Evolutionary conservation across 2,329 filamentous ascomycete genomes (phyloP).

Genomic region (Ceratocystis destructans): DNA sequence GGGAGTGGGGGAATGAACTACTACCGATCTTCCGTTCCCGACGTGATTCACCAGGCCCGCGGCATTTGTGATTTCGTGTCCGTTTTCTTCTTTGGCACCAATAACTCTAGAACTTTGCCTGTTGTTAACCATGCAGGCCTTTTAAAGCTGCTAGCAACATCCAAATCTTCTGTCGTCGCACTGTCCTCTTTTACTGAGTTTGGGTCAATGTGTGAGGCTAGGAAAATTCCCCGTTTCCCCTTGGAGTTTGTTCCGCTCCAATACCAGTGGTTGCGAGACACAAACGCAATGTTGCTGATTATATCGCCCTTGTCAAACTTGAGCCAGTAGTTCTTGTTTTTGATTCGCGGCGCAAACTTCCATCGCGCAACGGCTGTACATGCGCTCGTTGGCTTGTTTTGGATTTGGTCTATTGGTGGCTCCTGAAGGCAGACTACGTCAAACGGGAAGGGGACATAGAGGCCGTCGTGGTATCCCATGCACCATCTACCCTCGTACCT

Average conservation of each 20-base stretch:
- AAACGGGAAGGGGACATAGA: conserved; percentile 36
- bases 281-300: conserved; percentile 49
- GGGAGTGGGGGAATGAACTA: not conserved
- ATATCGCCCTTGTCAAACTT: conserved; percentile 52
- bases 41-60: conserved; percentile 2
- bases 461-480: conserved; percentile 43
- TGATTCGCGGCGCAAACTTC: conserved; percentile 36
- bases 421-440: conserved; percentile 37
- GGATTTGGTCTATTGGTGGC: conserved; percentile 35
- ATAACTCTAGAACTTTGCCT: conserved; percentile 8
- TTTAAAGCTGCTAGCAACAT: conserved; percentile 9
- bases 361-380: conserved; percentile 38
- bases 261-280: conserved; percentile 39
- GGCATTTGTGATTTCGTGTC: conserved; percentile 10
- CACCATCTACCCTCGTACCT: conserved; percentile 43
- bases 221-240: conserved; percentile 41
- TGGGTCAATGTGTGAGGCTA: conserved; percentile 35
- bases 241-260: conserved; percentile 41
- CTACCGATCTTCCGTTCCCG: not conserved
- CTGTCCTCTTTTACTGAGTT: conserved; percentile 33
- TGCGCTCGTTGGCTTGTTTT: conserved; percentile 32
- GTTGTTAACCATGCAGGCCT: conserved; percentile 1
- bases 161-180: not conserved
- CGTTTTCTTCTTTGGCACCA: conserved; percentile 15
- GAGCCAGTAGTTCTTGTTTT: conserved; percentile 35